Evolutionary conservation across 1,139 yeast genomes (phyloP), one percentile per base, ranked within the genome.

Genomic region (Entelexis paramagnoliae): DNA sequence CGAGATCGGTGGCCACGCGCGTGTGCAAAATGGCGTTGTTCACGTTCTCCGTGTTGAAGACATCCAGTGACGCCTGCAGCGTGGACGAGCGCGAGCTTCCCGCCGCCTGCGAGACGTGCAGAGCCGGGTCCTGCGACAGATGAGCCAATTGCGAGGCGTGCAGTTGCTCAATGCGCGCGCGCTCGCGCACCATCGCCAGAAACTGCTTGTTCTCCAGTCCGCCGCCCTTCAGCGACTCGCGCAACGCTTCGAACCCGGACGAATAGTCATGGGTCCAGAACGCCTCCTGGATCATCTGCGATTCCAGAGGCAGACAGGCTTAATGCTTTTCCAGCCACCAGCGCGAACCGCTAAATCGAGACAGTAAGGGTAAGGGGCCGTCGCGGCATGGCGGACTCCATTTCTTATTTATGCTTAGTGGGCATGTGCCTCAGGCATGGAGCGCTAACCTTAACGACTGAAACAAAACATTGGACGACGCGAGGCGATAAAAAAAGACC

Each of bases 241-340:
- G 82, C 16, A 85, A 71, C n/a, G 72, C 70, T 54, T 73, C 69
- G 52, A 78, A 69, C 40, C 88, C 80, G 14, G 74, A 69, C 17
- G 71, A 68, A 62, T 83, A 81, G 65, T 84, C 93, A 40, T 73
- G 75, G 7, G 89, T 74, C 95, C 95, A 85, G 67, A 85, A 85
- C 59, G 78, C 76, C 57, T 80, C 83, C 20, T 36, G 48, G 46
- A 59, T 54, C 62, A 58, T 54, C n/a, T n/a, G 22, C 29, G 32
- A 17, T 26, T 19, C 38, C 32, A 13, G 38, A 7, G 20, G 30
- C 16, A 6, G 7, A 9, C 34, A 28, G 45, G 35, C 47, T n/a
- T 17, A 42, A 20, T 20, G 19, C n/a, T 36, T 11, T 36, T 16
- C 5, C 28, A 36, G 28, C n/a, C 28, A 26, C 41, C 19, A 17